phyloP scores from a whole-genome alignment of 2,329 filamentous ascomycete species.

The Huntiella omanensis region DNA sequence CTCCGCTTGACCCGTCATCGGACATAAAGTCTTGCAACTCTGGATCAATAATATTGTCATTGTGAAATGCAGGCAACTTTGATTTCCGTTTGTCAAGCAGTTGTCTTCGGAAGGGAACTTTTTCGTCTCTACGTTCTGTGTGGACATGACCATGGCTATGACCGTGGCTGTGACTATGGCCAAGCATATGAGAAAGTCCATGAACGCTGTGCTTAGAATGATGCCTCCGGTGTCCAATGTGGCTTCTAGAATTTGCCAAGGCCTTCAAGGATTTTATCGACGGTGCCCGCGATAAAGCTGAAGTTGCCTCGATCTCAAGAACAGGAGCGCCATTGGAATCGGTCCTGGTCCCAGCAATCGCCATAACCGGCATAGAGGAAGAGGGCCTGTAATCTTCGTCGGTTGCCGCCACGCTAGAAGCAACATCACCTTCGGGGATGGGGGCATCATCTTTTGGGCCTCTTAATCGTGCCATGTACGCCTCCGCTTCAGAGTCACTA shows the following conservation, averaged over 20 bases:
- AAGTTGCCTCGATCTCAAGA: conserved; percentile 70
- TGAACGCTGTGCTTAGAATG: conserved; percentile 62
- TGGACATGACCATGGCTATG: neutral
- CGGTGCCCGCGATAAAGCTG: conserved; percentile 71
- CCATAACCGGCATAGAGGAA: conserved; percentile 51
- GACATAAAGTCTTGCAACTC: conserved; percentile 92
- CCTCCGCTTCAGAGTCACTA: conserved; percentile 52
- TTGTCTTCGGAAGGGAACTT: conserved; percentile 9
- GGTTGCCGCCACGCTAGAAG: conserved; percentile 14
- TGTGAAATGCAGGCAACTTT: conserved; percentile 79
- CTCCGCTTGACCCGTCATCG: conserved; percentile 69
- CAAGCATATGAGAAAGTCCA: neutral
- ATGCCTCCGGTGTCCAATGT: conserved; percentile 63
- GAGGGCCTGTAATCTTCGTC: conserved; percentile 31
- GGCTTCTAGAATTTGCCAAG: conserved; percentile 45
- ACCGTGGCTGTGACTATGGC: neutral
- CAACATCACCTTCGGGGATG: conserved; percentile 2
- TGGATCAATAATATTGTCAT: conserved; percentile 95
- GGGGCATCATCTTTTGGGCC: neutral
- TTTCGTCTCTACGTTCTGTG: conserved; percentile 4
- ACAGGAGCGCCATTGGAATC: conserved; percentile 65
- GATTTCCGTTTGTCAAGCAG: conserved; percentile 61
- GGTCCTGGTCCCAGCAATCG: conserved; percentile 56
- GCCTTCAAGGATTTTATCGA: conserved; percentile 82
- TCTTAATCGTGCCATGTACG: conserved; percentile 35